Conservation (phyloP, 2,329 filamentous ascomycete species). For the Thermomyces lanuginosus region DNA sequence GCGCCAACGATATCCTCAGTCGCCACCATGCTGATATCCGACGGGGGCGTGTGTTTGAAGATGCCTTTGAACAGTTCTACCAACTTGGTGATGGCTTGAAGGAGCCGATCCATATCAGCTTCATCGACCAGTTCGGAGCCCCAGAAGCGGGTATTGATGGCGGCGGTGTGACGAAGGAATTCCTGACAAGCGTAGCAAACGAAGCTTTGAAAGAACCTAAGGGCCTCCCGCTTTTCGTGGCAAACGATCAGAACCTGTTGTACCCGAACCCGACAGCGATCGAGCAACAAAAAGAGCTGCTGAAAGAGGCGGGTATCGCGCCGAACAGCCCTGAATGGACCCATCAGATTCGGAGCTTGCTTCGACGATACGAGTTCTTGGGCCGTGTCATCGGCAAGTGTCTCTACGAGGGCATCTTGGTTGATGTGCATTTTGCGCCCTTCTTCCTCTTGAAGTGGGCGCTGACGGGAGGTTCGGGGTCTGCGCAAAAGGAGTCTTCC, state of each 20-base stretch:
- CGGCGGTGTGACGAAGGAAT: conserved; percentile 93
- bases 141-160: conserved; percentile 90
- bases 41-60: conserved; percentile 63
- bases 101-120: conserved; percentile 91
- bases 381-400: conserved; percentile 91
- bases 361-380: conserved; percentile 74
- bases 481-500: conserved; percentile 48
- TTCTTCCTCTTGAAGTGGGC: conserved; percentile 97
- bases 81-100: conserved; percentile 66
- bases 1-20: conserved; percentile 23
- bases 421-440: conserved; percentile 81
- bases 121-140: conserved; percentile 77
- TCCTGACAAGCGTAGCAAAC: conserved; percentile 71
- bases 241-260: conserved; percentile 71
- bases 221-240: conserved; percentile 52
- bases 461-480: conserved; percentile 47
- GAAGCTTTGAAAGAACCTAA: conserved; percentile 58
- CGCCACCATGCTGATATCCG: conserved; percentile 66
- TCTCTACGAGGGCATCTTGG: conserved; percentile 87
- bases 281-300: conserved; percentile 48
- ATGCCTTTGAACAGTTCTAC: conserved; percentile 75
- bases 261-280: conserved; percentile 73
- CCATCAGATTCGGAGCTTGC: conserved; percentile 41
- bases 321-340: conserved; percentile 43
- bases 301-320: conserved; percentile 36